Conservation (phyloP, 2,329 filamentous ascomycete species). For the Diaporthe sp. region DNA sequence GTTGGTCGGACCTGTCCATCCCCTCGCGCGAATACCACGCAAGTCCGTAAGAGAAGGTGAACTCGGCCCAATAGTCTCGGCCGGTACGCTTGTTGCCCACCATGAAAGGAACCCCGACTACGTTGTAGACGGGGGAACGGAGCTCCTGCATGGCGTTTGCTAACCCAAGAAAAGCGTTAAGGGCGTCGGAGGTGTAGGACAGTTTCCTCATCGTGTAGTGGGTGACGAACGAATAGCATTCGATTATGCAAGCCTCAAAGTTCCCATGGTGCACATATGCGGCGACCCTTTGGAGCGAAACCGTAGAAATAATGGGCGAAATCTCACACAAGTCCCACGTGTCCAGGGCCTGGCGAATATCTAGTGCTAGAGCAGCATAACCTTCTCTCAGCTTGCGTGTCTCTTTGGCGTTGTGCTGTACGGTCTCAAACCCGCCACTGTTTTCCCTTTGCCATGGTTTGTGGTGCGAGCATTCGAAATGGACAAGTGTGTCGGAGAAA, state of each 20-base stretch:
- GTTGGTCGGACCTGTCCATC: not conserved
- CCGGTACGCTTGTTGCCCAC: not conserved
- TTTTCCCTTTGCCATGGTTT: not conserved
- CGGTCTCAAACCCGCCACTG: not conserved
- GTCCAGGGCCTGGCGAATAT: not conserved
- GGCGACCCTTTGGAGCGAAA: not conserved
- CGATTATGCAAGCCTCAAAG: not conserved
- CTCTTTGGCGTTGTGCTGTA: not conserved
- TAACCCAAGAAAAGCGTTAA: slow-evolving; percentile 7
- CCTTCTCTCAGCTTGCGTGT: not conserved
- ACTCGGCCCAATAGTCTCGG: not conserved
- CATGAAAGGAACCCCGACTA: not conserved
- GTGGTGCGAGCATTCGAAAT: not conserved
- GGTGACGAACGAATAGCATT: not conserved
- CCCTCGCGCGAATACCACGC: not conserved
- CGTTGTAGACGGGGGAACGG: not conserved
- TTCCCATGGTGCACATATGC: not conserved
- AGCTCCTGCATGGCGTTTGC: slow-evolving; percentile 1
- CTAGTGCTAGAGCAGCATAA: not conserved
- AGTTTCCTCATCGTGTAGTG: slow-evolving; percentile 1
- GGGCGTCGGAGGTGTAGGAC: not conserved
- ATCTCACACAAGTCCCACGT: not conserved
- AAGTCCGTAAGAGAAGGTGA: not conserved
- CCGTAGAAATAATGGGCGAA: not conserved
- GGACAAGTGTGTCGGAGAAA: not conserved